These are phyloP conservation scores for Pyrus bretschneideri DNA, from an alignment of 306 rosid genomes.

Conservation along the genomic window DNA sequence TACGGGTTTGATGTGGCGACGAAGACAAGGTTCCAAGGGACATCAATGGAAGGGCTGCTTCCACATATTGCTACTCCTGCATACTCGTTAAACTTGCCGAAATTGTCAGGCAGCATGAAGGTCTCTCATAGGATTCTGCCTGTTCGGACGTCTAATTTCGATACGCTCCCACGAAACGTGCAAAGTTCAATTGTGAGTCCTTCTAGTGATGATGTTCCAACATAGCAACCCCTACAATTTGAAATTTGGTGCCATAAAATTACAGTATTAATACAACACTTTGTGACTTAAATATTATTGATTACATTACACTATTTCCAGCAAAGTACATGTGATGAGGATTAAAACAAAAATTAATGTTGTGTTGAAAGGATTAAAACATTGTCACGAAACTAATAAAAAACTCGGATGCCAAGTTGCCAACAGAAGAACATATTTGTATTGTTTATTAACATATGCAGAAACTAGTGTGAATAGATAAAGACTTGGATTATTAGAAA, in stretches of 20 bases:
- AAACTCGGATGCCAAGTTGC: background rate
- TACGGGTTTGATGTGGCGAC: constrained; percentile 60
- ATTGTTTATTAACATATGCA: background rate
- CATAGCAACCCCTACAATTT: constrained; percentile 17
- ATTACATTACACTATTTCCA: too few species aligned
- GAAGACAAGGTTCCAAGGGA: constrained; percentile 30
- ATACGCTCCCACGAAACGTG: constrained; percentile 48
- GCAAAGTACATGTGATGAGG: too few species aligned
- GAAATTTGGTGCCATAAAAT: background rate
- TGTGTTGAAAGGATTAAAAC: background rate
- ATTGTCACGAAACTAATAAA: background rate
- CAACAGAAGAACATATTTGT: background rate
- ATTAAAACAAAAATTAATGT: background rate
- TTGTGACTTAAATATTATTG: too few species aligned
- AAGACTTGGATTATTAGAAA: too few species aligned
- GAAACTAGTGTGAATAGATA: background rate
- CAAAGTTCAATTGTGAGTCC: constrained; percentile 28
- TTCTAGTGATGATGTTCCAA: constrained; percentile 41
- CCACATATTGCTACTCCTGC: constrained; percentile 73
- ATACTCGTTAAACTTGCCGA: constrained; percentile 20
- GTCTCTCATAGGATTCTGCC: constrained; percentile 56
- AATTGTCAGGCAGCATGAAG: constrained; percentile 49
- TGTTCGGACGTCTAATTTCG: constrained; percentile 21
- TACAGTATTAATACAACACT: background rate
- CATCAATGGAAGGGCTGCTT: constrained; percentile 68